Base-by-base conservation (phyloP, 208 protist species). In the Trypanosoma theileri region DNA sequence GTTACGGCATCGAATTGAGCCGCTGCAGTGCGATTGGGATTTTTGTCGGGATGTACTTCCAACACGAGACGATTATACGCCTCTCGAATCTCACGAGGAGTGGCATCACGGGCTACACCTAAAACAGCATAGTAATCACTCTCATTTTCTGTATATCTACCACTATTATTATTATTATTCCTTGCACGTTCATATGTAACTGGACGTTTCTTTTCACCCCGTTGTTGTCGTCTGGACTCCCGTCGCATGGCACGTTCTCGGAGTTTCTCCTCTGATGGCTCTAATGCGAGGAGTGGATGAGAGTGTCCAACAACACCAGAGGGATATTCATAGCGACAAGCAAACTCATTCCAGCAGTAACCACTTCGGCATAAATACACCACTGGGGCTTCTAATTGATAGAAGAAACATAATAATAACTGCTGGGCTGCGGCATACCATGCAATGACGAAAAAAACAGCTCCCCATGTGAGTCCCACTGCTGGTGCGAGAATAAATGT, bases 1-100 rank as follows among this genome's bases (percentile, higher is more conserved):
- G 88, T 95, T 16, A 99, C 86, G 16, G 74, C 53, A 40, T 97
- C 86, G 65, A 98, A 98, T 59, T 96, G 80, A 52, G 84, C 69
- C n/a, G 83, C 85, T 4, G 93, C 93, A 12, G 87, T 68, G n/a
- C 83, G 86, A 59, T 69, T 84, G 1, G 88, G 82, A 73, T 95
- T 92, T 53, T 83, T 86, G 61, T 98, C 94, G 3, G 94, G 94
- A 64, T 98, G 94, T 16, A 95, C 19, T 61, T 96, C 81, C n/a
- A 97, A 66, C 14, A 83, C 92, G 9, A 92, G 69, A 52, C 80
- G 75, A 62, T 91, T 95, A 75, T 93, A 98, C 22, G 94, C 94
- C 57, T 73, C 79, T 51, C 95, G 95, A 59, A 98, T 94, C 57
- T 97, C 75, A 42, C 81, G 75, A 62, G 84, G 62, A 11, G 71